These are phyloP conservation scores for Geosiphon pyriformis DNA, from an alignment of 192 early-diverging fungal genomes.

Conservation along the genomic window DNA sequence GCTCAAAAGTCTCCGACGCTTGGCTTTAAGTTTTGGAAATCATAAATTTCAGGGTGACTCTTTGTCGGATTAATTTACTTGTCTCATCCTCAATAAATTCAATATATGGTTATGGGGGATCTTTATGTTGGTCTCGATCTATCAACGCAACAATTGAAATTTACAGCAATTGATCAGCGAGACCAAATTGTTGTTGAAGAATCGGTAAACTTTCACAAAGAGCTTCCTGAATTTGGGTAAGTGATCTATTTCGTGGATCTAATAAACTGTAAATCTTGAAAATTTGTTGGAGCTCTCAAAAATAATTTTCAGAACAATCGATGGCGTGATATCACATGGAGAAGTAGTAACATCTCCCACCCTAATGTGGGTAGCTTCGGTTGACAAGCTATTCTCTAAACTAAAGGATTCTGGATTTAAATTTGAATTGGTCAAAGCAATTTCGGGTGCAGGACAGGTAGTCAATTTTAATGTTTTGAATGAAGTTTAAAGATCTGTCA, in stretches of 20 bases:
- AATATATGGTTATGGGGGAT: no score
- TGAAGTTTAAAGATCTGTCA: background rate
- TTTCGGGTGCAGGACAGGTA: conserved; percentile 70
- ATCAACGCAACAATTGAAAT: conserved; percentile 75
- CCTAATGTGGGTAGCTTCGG: conserved; percentile 73
- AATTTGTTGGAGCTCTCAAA: background rate
- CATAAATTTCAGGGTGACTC: no score
- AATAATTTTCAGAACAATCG: conserved; percentile 21
- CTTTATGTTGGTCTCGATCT: conserved; percentile 68
- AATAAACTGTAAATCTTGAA: conserved; percentile 21
- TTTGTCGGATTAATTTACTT: no score
- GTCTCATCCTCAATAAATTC: no score
- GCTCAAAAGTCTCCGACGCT: no score
- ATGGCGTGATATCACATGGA: conserved; percentile 44
- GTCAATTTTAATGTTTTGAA: background rate
- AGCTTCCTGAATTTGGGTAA: conserved; percentile 51
- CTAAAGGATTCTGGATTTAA: conserved; percentile 39
- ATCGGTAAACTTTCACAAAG: conserved; percentile 56
- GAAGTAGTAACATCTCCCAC: conserved; percentile 59
- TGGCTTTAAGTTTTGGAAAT: no score
- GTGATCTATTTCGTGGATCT: conserved; percentile 4
- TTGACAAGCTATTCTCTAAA: conserved; percentile 54
- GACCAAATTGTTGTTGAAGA: conserved; percentile 38
- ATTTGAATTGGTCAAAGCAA: conserved; percentile 35
- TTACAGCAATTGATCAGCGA: conserved; percentile 41